Evolutionary conservation across 768 basidiomycete species (phyloP).

Genomic region (Xerocomus potaroensis): DNA sequence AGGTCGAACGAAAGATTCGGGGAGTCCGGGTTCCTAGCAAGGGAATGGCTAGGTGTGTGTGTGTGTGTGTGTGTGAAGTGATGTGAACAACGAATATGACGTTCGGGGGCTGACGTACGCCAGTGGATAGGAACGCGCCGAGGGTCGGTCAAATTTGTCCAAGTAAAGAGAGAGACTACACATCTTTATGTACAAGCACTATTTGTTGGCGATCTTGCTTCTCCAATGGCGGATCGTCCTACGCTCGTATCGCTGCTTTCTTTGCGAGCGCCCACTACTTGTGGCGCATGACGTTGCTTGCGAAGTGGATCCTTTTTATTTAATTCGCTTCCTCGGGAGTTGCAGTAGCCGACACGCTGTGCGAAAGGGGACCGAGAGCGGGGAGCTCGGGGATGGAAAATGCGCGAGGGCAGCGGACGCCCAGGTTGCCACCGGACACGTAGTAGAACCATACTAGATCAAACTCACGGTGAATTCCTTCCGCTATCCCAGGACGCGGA

Average conservation of each 20-base stretch:
- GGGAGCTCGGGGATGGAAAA: slow-evolving; percentile 15
- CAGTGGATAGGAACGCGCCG: no score
- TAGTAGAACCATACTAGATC: slow-evolving; percentile 4
- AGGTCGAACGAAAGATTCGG: no score
- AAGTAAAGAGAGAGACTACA: neutral
- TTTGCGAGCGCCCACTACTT: neutral
- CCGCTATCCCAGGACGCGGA: slow-evolving; percentile 12
- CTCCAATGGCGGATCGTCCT: slow-evolving; percentile 13
- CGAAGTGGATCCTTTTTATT: neutral
- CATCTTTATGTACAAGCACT: neutral
- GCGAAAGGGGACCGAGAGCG: neutral
- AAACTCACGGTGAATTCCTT: neutral
- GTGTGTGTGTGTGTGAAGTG: no score
- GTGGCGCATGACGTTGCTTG: neutral
- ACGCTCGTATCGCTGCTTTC: slow-evolving; percentile 1
- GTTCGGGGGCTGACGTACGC: no score
- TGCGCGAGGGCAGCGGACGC: slow-evolving; percentile 8
- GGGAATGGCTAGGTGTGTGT: no score
- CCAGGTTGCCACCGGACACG: slow-evolving; percentile 12
- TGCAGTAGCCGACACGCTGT: no score
- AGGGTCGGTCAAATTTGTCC: no score
- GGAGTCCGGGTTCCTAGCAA: no score
- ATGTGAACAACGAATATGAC: no score
- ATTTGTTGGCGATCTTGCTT: slow-evolving; percentile 12
- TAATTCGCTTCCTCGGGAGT: no score